Base-by-base conservation (phyloP, 2,329 filamentous ascomycete species). In the Cadophora sp. region DNA sequence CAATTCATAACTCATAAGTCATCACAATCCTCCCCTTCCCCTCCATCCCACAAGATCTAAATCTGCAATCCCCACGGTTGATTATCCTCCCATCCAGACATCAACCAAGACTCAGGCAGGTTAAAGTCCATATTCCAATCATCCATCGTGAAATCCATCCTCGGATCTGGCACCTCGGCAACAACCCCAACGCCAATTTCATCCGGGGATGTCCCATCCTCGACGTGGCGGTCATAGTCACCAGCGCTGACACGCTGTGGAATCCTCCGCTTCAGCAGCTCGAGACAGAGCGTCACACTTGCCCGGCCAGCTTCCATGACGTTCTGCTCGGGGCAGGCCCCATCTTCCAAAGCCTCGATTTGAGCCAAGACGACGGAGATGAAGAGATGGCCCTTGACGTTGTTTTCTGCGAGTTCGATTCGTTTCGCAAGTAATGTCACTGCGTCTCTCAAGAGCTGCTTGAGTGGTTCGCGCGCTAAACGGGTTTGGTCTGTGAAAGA, bases 321-420 rank as follows among this genome's bases (percentile, higher is more conserved):
- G 4, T 30, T 58, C 16, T 65, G 27, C 36, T 74, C 69, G 2
- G 63, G 51, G 33, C 59, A 20, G 1, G 47, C 27, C 2, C 70
- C 71, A 4, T 53, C n/a, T 39, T 73, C 70, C 45, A 70, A 63
- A 9, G 72, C 79, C 59, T 81, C 78, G 1, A 79, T 75, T 62
- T 83, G 79, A 0, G 78, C 80, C 9, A 81, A 59, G 1, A 80
- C 75, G 73, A 82, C 80, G 8, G 68, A 72, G 2, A 81, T 64
- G 56, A 83, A 81, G 68, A 83, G 74, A 47, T 81, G 78, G 0
- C 71, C 74, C 72, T 83, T 83, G 58, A 83, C 76, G 24, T 83
- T 83, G 1, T 81, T 83, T 68, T 83, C 82, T 4, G 78, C 80
- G 11, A 76, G 70, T 0, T 73, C 73, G 48, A 83, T 76, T 1